Evolutionary conservation across 805 yeast genomes (phyloP).

Genomic region (Yarrowia keelungensis): DNA sequence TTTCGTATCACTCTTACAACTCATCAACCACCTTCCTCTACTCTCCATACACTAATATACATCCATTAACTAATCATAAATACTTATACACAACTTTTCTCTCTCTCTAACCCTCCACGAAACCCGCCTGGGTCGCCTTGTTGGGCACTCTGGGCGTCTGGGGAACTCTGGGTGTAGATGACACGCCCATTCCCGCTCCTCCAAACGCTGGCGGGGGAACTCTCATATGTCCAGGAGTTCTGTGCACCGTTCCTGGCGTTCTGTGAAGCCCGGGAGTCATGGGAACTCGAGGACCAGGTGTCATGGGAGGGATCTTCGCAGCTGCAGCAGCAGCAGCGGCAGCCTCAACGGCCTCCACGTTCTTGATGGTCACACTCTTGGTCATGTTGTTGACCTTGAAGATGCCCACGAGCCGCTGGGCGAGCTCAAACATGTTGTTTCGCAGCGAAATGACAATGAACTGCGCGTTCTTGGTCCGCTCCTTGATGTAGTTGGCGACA

Average conservation of each 20-base stretch:
- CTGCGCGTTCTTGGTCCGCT: conserved; percentile 94
- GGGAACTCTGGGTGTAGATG: conserved; percentile 10
- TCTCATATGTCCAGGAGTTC: conserved; percentile 8
- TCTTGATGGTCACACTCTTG: conserved; percentile 76
- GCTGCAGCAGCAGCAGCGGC: conserved; percentile 28
- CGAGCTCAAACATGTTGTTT: conserved; percentile 97
- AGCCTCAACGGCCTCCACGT: conserved; percentile 55
- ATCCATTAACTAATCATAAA: conserved; percentile 19
- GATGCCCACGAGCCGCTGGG: conserved; percentile 92
- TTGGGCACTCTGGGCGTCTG: conserved; percentile 2
- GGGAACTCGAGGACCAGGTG: conserved; percentile 11
- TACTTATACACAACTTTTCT: too few species aligned
- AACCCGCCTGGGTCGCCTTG: background rate
- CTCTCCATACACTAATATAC: background rate
- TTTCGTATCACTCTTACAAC: too few species aligned
- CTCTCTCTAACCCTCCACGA: conserved; percentile 4
- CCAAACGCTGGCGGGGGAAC: conserved; percentile 18
- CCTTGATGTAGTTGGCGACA: conserved; percentile 96
- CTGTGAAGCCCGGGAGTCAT: conserved; percentile 21
- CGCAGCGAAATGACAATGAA: conserved; percentile 93
- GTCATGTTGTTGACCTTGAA: conserved; percentile 94
- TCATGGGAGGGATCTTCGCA: conserved; percentile 29
- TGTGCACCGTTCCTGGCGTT: background rate
- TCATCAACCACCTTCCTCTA: too few species aligned
- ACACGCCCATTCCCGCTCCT: conserved; percentile 18